Base-by-base conservation (phyloP, 2,329 filamentous ascomycete genomes). In the Paecilomyces niveus region DNA sequence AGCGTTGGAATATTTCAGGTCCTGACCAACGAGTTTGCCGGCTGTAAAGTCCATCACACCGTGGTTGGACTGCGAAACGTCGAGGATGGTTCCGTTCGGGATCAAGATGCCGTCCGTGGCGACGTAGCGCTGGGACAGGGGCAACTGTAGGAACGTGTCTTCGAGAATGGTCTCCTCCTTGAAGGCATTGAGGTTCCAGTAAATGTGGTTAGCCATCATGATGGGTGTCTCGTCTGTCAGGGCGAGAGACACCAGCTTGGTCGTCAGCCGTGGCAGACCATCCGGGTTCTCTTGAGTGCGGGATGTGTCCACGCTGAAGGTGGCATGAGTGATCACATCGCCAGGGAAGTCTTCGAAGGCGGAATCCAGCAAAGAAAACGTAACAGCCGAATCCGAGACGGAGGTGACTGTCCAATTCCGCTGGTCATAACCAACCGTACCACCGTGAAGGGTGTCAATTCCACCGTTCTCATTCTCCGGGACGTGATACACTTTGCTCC, bases 1-100 rank as follows among this genome's bases (percentile, higher is more conserved):
- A 50, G 85, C 85, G 8, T 81, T 63, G 1, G 92, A 77, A 55
- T 85, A 80, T 22, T 79, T 75, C 56, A 90, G 81, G 64, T 89
- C 86, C 35, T 85, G 79, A 29, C 92, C 91, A 54, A 97, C 79
- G 65, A 90, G 83, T 79, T 95, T 96, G 9, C 90, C 88, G 26
- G 81, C 74, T 54, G 85, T 89, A 87, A 92, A 96, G 77, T 80
- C 74, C 45, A 78, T 64, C 10, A 70, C 68, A 33, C 72, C 71
- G n/a, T 70, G 59, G 51, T 67, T 72, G 29, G 92, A 90, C 73
- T 92, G 88, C 66, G 50, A 89, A 62, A 90, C 85, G 0, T 85
- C 86, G 45, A 85, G 84, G 63, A 97, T 88, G 57, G 89, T 83
- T 51, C 89, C 89, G 0, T 87, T 91, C 0, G 89, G 89, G 58